Evolutionary conservation across 2,329 filamentous ascomycete genomes (phyloP).

Genomic region (Trichophyton schoenleinii): DNA sequence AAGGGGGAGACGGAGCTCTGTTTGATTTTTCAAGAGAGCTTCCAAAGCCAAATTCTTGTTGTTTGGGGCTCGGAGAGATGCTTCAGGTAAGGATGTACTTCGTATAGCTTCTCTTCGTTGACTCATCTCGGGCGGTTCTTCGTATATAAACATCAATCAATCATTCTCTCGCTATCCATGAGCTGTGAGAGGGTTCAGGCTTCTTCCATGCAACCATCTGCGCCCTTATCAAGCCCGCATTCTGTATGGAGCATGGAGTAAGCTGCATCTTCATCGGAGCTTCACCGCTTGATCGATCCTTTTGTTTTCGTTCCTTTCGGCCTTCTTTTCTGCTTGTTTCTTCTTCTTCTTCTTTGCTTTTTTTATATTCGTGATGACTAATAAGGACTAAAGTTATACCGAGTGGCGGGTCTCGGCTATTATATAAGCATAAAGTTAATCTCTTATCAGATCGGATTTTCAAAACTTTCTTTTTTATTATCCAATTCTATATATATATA

Average conservation of each 20-base stretch:
- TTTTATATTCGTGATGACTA: background rate
- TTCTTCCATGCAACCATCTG: background rate
- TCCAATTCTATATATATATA: too few species aligned
- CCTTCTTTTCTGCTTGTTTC: background rate
- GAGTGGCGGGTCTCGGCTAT: background rate
- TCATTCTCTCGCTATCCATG: background rate
- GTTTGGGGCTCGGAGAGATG: too few species aligned
- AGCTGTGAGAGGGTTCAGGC: background rate
- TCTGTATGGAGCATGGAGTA: background rate
- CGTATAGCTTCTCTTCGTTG: background rate
- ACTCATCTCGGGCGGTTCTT: background rate
- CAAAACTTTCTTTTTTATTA: background rate
- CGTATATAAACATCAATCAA: too few species aligned
- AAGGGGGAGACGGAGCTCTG: too few species aligned
- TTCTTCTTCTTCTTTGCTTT: background rate
- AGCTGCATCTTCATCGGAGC: background rate
- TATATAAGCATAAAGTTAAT: background rate
- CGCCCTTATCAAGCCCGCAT: background rate
- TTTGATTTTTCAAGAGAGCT: too few species aligned
- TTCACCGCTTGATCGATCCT: background rate
- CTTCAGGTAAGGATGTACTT: too few species aligned
- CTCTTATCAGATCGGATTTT: background rate
- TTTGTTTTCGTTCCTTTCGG: too few species aligned
- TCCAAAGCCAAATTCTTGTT: too few species aligned
- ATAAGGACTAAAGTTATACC: background rate